Conservation (phyloP, 441 rosid genomes). For the Euphorbia celastroides region DNA sequence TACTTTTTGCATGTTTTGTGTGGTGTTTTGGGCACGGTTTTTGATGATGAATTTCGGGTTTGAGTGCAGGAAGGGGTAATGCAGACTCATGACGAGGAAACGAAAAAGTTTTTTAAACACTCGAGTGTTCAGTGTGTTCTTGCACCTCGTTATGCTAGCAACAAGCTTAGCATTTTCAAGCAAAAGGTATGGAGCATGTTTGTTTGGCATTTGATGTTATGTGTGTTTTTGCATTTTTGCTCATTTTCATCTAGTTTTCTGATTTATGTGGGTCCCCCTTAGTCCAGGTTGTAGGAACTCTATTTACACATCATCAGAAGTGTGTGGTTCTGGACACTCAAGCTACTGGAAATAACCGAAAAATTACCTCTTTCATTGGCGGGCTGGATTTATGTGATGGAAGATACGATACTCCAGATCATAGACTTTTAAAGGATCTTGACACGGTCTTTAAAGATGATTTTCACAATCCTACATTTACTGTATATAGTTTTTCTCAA, state of each 20-base stretch:
- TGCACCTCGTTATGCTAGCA: conserved; percentile 71
- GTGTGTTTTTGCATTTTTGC: background rate
- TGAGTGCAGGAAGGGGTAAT: conserved; percentile 59
- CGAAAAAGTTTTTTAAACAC: conserved; percentile 59
- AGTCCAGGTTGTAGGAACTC: conserved; percentile 77
- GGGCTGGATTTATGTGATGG: conserved; percentile 82
- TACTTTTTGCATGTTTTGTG: background rate
- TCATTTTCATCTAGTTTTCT: conserved; percentile 13
- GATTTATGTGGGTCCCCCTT: conserved; percentile 23
- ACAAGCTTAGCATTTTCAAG: conserved; percentile 63
- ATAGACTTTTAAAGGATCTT: conserved; percentile 49
- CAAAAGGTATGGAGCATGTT: conserved; percentile 49
- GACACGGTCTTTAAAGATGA: conserved; percentile 55
- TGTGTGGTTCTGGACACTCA: conserved; percentile 64
- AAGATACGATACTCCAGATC: conserved; percentile 80
- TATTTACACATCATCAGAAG: conserved; percentile 81
- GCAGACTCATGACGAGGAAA: conserved; percentile 90
- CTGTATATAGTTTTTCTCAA: conserved; percentile 32
- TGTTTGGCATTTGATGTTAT: background rate
- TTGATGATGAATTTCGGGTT: conserved; percentile 4
- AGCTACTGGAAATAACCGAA: conserved; percentile 51
- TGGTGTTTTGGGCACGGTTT: background rate
- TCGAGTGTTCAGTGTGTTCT: conserved; percentile 61
- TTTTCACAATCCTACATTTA: conserved; percentile 66
- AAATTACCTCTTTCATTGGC: conserved; percentile 71